Conservation (phyloP, 768 basidiomycete genomes). For the Suillus hirtellus region DNA sequence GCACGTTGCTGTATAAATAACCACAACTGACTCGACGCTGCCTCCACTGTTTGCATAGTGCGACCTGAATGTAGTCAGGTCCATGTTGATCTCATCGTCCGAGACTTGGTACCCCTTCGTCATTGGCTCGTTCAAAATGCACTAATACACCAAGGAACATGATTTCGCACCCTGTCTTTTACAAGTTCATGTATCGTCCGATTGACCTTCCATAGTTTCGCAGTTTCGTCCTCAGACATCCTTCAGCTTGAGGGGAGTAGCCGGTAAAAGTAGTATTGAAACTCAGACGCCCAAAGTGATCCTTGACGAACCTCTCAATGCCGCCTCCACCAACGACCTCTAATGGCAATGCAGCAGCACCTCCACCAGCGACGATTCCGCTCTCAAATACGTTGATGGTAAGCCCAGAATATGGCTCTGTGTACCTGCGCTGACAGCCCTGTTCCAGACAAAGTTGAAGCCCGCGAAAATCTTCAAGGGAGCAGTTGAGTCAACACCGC, state of each 20-base stretch:
- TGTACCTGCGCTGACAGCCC: not conserved
- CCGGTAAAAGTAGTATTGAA: constrained; percentile 42
- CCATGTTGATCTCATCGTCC: constrained; percentile 91
- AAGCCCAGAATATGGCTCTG: constrained; percentile 9
- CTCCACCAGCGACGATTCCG: constrained; percentile 37
- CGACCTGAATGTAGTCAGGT: constrained; percentile 73
- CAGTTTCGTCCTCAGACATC: constrained; percentile 81
- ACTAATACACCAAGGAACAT: not conserved
- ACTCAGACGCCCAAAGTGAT: constrained; percentile 48
- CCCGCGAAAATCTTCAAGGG: constrained; percentile 87
- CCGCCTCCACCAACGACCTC: constrained; percentile 43
- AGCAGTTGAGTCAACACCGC: constrained; percentile 64
- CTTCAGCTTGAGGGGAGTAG: constrained; percentile 26
- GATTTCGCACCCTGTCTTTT: constrained; percentile 79
- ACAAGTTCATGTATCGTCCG: constrained; percentile 96
- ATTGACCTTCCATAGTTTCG: constrained; percentile 94
- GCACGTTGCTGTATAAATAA: not conserved
- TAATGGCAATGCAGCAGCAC: constrained; percentile 33
- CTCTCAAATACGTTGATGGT: constrained; percentile 58
- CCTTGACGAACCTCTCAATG: constrained; percentile 22
- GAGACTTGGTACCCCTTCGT: constrained; percentile 88
- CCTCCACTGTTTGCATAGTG: constrained; percentile 74
- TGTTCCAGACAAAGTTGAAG: constrained; percentile 67
- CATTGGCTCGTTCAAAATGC: constrained; percentile 12
- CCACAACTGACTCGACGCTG: constrained; percentile 74